These are phyloP conservation scores for Thielaviopsis euricoi DNA, from an alignment of 2,329 filamentous ascomycete species.

Conservation along the genomic window DNA sequence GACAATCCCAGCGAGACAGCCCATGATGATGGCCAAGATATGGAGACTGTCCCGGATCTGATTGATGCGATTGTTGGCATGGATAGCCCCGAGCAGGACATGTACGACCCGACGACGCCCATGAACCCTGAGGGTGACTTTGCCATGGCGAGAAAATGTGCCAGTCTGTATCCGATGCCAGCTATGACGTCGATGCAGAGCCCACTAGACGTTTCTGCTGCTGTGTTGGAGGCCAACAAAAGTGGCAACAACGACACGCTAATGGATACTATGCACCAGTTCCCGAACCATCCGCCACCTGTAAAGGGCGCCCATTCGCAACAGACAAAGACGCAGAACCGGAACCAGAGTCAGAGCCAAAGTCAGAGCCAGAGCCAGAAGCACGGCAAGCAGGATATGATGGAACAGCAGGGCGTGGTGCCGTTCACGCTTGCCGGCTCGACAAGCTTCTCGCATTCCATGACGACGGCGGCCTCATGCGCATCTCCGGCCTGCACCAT, in stretches of 20 bases:
- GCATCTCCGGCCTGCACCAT: neutral
- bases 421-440: no score
- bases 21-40: neutral
- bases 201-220: neutral
- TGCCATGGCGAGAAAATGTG: neutral
- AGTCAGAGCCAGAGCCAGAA: no score
- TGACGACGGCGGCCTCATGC: neutral
- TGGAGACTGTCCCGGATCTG: neutral
- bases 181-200: neutral
- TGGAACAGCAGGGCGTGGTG: no score
- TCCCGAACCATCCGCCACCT: neutral
- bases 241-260: neutral
- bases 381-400: no score
- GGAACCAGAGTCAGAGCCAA: no score
- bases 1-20: neutral
- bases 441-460: no score
- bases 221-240: neutral
- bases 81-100: neutral
- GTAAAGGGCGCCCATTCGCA: neutral
- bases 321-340: neutral
- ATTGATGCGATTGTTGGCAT: neutral
- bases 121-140: neutral
- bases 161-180: neutral
- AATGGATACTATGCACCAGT: neutral
- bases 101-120: neutral